A percentile compares a stretch with the other conserved stretches of the same genome.
phyloP scores from a whole-genome alignment of 108 stramenopile species.

The Epipyxis sp. region DNA sequence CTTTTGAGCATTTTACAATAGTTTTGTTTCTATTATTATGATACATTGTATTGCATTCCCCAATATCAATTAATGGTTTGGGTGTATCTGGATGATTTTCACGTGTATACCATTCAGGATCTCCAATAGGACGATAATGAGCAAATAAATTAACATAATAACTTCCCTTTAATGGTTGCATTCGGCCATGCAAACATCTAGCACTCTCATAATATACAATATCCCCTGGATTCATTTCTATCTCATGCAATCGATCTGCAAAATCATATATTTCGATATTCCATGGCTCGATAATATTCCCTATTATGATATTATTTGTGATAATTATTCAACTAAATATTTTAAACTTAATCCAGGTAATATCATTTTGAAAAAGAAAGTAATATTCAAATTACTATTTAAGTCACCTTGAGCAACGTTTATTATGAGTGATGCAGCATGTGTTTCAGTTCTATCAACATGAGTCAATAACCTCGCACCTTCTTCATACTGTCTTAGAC shows the following conservation, averaged over 20 bases:
- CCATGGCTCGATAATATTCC: conserved; percentile 69
- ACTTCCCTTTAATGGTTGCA: conserved; percentile 63
- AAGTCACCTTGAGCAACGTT: conserved; percentile 86
- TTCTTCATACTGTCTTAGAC: conserved; percentile 75
- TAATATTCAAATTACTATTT: too few species aligned
- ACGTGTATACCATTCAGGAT: conserved; percentile 6
- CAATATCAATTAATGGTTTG: conserved; percentile 13
- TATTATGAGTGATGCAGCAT: conserved; percentile 79
- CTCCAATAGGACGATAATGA: conserved; percentile 70
- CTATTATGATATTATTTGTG: too few species aligned
- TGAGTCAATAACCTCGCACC: conserved; percentile 77
- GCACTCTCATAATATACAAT: conserved; percentile 83
- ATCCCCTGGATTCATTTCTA: conserved; percentile 69
- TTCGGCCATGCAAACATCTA: conserved; percentile 74
- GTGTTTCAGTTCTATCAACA: conserved; percentile 77
- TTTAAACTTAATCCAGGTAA: too few species aligned
- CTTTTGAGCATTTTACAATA: background rate
- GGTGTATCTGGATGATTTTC: background rate
- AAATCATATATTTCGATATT: conserved; percentile 72
- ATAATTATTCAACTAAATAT: too few species aligned
- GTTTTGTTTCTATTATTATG: background rate
- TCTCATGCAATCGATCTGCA: conserved; percentile 62
- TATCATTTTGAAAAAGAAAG: too few species aligned
- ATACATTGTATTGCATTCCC: too few species aligned
- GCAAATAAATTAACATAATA: conserved; percentile 77